Conservation (phyloP, 768 basidiomycete species). For the Lentinula boryana region DNA sequence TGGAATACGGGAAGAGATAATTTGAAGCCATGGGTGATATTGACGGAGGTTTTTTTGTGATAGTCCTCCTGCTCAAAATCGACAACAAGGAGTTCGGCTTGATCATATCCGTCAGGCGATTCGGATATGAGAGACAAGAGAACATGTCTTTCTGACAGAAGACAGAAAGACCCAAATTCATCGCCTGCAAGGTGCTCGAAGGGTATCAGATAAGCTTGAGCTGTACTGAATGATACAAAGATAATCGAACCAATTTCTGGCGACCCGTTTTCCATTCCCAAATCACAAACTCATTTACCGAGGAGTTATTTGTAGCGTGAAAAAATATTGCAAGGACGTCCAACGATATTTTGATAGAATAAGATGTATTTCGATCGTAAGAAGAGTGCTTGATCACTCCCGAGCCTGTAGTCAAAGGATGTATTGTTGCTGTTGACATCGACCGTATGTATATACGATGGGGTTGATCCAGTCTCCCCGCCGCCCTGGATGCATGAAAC, state of each 20-base stretch:
- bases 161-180: slow-evolving; percentile 33
- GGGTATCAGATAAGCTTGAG: neutral
- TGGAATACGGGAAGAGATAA: slow-evolving; percentile 37
- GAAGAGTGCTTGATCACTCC: slow-evolving; percentile 26
- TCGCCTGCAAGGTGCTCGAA: slow-evolving; percentile 21
- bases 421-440: slow-evolving; percentile 37
- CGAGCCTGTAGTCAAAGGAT: slow-evolving; percentile 34
- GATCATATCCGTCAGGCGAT: slow-evolving; percentile 15
- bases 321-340: slow-evolving; percentile 49
- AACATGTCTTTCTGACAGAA: slow-evolving; percentile 34
- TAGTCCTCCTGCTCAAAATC: slow-evolving; percentile 29
- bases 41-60: slow-evolving; percentile 21
- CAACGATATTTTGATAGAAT: slow-evolving; percentile 49
- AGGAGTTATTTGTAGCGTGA: slow-evolving; percentile 22
- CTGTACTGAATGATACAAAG: neutral
- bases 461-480: slow-evolving; percentile 7
- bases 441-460: slow-evolving; percentile 39
- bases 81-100: slow-evolving; percentile 29
- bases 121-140: slow-evolving; percentile 25
- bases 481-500: slow-evolving; percentile 4
- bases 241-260: slow-evolving; percentile 38
- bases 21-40: slow-evolving; percentile 25
- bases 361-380: slow-evolving; percentile 22
- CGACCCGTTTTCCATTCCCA: slow-evolving; percentile 67
- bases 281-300: slow-evolving; percentile 35